phyloP scores from a whole-genome alignment of 2,329 filamentous ascomycete species.

The Arthroderma sp. region DNA sequence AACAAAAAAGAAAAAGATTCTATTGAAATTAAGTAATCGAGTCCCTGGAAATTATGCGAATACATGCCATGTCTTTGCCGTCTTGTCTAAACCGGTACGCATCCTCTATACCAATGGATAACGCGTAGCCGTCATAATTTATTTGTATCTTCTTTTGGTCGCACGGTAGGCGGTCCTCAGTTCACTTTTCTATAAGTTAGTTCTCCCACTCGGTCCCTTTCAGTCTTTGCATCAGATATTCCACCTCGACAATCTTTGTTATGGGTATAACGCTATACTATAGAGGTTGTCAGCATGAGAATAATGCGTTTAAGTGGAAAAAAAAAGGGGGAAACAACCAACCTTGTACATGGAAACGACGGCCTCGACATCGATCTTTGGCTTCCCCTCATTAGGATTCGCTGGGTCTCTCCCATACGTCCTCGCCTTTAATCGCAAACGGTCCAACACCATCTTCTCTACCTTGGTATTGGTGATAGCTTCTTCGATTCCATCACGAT shows the following conservation, averaged over 20 bases:
- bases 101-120: neutral
- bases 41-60: neutral
- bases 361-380: constrained; percentile 84
- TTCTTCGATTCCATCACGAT: constrained; percentile 68
- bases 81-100: neutral
- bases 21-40: neutral
- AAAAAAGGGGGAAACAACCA: constrained; percentile 14
- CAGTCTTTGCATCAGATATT: constrained; percentile 92
- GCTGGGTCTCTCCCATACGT: constrained; percentile 90
- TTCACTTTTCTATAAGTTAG: neutral
- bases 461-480: constrained; percentile 85
- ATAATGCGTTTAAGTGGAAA: neutral
- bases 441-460: constrained; percentile 80
- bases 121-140: too few relatives aligned
- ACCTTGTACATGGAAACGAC: constrained; percentile 76
- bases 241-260: constrained; percentile 97
- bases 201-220: constrained; percentile 41
- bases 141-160: too few relatives aligned
- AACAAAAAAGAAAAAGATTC: neutral
- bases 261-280: constrained; percentile 76
- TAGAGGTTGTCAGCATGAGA: constrained; percentile 10
- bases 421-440: constrained; percentile 74
- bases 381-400: constrained; percentile 35
- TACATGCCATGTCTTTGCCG: neutral
- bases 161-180: too few relatives aligned